A percentile compares a stretch with the other conserved stretches of the same genome.
phyloP scores from a whole-genome alignment of 2,329 filamentous ascomycete genomes.

The Pseudocercospora macadamiae region DNA sequence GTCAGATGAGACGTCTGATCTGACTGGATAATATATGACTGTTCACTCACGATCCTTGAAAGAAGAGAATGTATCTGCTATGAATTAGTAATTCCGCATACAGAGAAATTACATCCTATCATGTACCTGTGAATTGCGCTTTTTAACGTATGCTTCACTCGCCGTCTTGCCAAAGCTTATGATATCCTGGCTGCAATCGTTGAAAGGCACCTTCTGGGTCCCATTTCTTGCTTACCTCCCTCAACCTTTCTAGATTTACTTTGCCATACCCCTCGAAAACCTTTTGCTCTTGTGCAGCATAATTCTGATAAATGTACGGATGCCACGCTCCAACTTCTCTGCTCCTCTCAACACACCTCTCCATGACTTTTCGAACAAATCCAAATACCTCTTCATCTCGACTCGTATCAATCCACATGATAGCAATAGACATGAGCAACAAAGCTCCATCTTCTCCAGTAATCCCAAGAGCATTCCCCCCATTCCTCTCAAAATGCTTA shows the following conservation, averaged over 20 bases:
- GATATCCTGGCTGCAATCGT: slow-evolving; percentile 17
- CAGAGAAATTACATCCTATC: too few species aligned
- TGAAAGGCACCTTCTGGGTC: slow-evolving; percentile 23
- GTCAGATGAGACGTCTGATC: not conserved
- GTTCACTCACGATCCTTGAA: slow-evolving; percentile 1
- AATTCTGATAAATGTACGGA: slow-evolving; percentile 24
- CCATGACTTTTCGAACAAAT: slow-evolving; percentile 4
- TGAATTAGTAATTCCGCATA: too few species aligned
- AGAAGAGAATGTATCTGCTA: too few species aligned
- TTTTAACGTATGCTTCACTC: too few species aligned
- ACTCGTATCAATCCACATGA: slow-evolving; percentile 12
- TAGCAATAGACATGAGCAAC: slow-evolving; percentile 7
- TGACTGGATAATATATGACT: not conserved
- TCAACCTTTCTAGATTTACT: slow-evolving; percentile 19
- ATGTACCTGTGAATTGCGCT: too few species aligned
- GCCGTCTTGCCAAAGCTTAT: slow-evolving; percentile 14
- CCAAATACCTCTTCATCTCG: slow-evolving; percentile 2
- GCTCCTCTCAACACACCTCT: slow-evolving; percentile 2
- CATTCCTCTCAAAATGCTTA: slow-evolving; percentile 11
- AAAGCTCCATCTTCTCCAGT: slow-evolving; percentile 9
- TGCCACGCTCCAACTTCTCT: slow-evolving; percentile 8
- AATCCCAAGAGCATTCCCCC: slow-evolving; percentile 22
- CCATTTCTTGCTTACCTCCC: slow-evolving; percentile 12
- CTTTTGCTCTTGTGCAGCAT: slow-evolving; percentile 16
- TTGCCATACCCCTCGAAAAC: slow-evolving; percentile 25